Base-by-base conservation (phyloP, 2,329 filamentous ascomycete species). In the Alternaria sp. region DNA sequence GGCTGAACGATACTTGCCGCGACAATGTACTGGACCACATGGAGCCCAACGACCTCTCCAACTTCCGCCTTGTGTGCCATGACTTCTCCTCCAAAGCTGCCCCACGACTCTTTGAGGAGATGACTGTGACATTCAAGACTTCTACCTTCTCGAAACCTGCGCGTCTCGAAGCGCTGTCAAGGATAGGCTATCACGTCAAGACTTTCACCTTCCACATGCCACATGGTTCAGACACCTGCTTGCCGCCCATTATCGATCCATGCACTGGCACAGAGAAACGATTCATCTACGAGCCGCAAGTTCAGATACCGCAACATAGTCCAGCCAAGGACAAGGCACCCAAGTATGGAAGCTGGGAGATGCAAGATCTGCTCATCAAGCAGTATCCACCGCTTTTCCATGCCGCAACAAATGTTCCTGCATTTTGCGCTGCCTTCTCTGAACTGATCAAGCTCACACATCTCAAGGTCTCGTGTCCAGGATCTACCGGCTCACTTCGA, bases 361-460 rank as follows among this genome's bases (percentile, higher is more conserved):
- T 95, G 71, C 93, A 89, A 62, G 90, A 94, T 73, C 85, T 96
- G 59, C 84, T 96, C 62, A 91, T 92, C 14, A 88, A 92, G 74
- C 93, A 96, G 79, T 96, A 96, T 72, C 92, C 92, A 53, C 92
- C 93, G 6, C 81, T 96, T 3, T 96, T 96, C 80, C 93, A 97
- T 74, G 91, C 93, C 7, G 91, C 93, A 7, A 94, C 92, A 62
- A 95, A 97, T 74, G 90, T 96, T 7, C 87, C 91, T 5, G 91
- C 91, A 39, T 96, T 97, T 80, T 89, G 94, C 69, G 85, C 88
- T 64, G 91, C 91, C 49, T 83, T 96, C 74, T 86, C 85, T 36
- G 82, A 88, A 63, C 78, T 96, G 71, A 81, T 87, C 59, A 90
- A 89, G 69, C 82, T 97, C 70, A 83, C 87, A 46, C 91, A 94